Conservation (phyloP, 352 stramenopile species). For the Globisporangium middletonii region DNA sequence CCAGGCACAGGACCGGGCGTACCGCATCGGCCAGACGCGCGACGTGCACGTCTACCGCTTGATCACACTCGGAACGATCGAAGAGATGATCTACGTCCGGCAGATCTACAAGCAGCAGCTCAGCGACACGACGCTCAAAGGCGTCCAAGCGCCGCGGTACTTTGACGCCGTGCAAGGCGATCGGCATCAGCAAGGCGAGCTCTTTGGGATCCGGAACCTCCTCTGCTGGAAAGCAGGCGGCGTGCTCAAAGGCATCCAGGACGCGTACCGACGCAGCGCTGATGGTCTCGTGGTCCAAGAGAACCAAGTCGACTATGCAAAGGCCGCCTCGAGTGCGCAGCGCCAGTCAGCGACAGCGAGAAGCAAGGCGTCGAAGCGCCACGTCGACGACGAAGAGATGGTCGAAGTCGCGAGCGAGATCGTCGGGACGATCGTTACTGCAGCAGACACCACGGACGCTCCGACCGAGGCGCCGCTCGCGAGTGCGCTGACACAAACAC, state of each 20-base stretch:
- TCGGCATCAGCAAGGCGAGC: slow-evolving; percentile 58
- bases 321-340: not conserved
- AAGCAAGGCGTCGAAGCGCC: slow-evolving; percentile 4
- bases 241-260: slow-evolving; percentile 71
- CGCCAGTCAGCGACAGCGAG: not conserved
- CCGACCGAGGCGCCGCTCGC: not conserved
- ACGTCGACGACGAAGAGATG: slow-evolving; percentile 14
- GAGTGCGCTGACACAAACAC: not conserved
- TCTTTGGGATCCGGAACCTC: slow-evolving; percentile 77
- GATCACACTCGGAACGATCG: slow-evolving; percentile 80
- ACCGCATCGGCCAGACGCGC: slow-evolving; percentile 83
- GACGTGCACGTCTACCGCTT: slow-evolving; percentile 82
- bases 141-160: slow-evolving; percentile 55
- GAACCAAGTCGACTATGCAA: slow-evolving; percentile 49
- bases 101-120: slow-evolving; percentile 88
- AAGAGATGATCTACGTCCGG: slow-evolving; percentile 86
- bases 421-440: slow-evolving; percentile 8
- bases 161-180: slow-evolving; percentile 81
- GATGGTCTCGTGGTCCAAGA: slow-evolving; percentile 53
- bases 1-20: slow-evolving; percentile 79
- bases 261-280: slow-evolving; percentile 47
- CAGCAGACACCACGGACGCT: not conserved
- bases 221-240: slow-evolving; percentile 68
- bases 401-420: slow-evolving; percentile 14
- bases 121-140: slow-evolving; percentile 74